Evolutionary conservation across 2,329 filamentous ascomycete species (phyloP).

Genomic region (Endothia cerciana): DNA sequence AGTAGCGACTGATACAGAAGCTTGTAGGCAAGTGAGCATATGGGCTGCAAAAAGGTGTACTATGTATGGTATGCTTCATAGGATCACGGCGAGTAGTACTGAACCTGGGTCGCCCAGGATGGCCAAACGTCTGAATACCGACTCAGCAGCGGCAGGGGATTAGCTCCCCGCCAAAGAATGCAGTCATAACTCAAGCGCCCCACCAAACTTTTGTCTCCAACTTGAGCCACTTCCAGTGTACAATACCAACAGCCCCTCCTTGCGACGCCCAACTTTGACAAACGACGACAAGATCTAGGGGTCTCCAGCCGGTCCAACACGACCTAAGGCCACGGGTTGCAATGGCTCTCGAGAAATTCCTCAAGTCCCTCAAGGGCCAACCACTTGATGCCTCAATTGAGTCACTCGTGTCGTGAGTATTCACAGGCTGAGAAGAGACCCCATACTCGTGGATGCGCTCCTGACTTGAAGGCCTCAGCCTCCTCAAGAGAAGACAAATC

Average conservation of each 20-base stretch:
- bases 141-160: not conserved
- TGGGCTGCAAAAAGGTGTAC: no score
- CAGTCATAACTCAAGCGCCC: not conserved
- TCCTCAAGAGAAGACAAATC: constrained; percentile 91
- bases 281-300: not conserved
- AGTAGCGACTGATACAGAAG: no score
- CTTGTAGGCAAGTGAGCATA: no score
- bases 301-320: not conserved
- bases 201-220: constrained; percentile 7
- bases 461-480: constrained; percentile 51
- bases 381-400: constrained; percentile 83
- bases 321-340: not conserved
- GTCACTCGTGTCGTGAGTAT: constrained; percentile 75
- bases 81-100: no score
- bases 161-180: not conserved
- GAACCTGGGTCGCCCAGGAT: no score
- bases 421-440: constrained; percentile 18
- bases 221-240: not conserved
- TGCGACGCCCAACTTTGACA: not conserved
- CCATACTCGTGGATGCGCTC: not conserved
- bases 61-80: no score
- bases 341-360: constrained; percentile 68
- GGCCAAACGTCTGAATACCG: no score
- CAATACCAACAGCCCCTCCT: not conserved
- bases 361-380: constrained; percentile 76